Percentiles rank a stretch among this genome's conserved stretches.
These are phyloP conservation scores for Neoboletus brunneissimus DNA, from an alignment of 768 basidiomycete genomes.

Conservation along the genomic window DNA sequence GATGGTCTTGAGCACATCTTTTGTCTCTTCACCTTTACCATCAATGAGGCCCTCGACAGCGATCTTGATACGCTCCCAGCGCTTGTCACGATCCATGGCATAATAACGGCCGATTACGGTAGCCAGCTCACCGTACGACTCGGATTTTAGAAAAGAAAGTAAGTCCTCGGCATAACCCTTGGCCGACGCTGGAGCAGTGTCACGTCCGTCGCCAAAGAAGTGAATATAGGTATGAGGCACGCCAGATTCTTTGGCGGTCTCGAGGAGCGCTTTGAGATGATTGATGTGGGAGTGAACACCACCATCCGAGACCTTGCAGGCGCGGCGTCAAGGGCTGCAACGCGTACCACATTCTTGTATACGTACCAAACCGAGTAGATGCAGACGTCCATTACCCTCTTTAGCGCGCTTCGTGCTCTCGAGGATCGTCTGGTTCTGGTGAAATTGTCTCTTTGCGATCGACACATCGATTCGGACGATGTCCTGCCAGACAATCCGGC, in stretches of 20 bases:
- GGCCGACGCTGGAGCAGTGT: slow-evolving; percentile 86
- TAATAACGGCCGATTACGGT: slow-evolving; percentile 91
- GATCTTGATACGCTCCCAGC: slow-evolving; percentile 91
- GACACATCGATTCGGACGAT: slow-evolving; percentile 93
- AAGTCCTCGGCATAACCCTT: slow-evolving; percentile 75
- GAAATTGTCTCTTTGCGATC: slow-evolving; percentile 86
- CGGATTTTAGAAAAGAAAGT: slow-evolving; percentile 71
- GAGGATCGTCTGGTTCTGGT: slow-evolving; percentile 72
- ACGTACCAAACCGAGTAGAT: slow-evolving; percentile 82
- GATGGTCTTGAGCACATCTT: slow-evolving; percentile 60
- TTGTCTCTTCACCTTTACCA: slow-evolving; percentile 58
- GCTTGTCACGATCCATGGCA: slow-evolving; percentile 95
- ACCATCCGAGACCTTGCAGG: slow-evolving; percentile 78
- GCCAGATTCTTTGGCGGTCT: slow-evolving; percentile 81
- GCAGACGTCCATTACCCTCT: slow-evolving; percentile 76
- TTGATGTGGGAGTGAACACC: slow-evolving; percentile 96
- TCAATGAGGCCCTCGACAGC: slow-evolving; percentile 82
- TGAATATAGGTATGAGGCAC: slow-evolving; percentile 88
- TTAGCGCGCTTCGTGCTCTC: slow-evolving; percentile 76
- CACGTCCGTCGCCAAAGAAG: slow-evolving; percentile 93
- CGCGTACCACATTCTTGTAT: not conserved
- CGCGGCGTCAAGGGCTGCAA: slow-evolving; percentile 1
- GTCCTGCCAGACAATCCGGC: slow-evolving; percentile 95
- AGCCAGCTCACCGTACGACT: slow-evolving; percentile 75
- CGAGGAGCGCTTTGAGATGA: slow-evolving; percentile 87